Conservation (phyloP, 345 rosid genomes). For the Populus pruinosa region DNA sequence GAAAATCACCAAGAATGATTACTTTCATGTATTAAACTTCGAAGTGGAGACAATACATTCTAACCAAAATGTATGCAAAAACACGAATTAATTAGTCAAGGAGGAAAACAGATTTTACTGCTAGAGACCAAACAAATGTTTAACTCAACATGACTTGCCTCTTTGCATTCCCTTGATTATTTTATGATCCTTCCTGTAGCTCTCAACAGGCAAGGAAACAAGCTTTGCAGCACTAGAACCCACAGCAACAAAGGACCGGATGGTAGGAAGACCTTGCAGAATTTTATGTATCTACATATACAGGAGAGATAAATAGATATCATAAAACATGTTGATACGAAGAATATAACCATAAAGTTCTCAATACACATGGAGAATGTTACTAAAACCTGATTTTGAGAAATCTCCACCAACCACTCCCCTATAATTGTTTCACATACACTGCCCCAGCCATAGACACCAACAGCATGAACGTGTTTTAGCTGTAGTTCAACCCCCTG, state of each 20-base stretch:
- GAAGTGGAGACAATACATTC: too few species aligned
- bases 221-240: constrained; percentile 77
- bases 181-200: constrained; percentile 77
- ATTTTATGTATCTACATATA: constrained; percentile 58
- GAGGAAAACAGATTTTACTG: too few species aligned
- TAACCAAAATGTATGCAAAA: too few species aligned
- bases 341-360: constrained; percentile 9
- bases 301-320: not conserved
- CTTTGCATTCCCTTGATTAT: constrained; percentile 90
- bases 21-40: too few species aligned
- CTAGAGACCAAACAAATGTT: too few species aligned
- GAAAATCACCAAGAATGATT: not conserved
- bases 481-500: constrained; percentile 94
- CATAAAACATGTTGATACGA: not conserved
- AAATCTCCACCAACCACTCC: constrained; percentile 94
- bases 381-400: constrained; percentile 78
- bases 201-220: constrained; percentile 81
- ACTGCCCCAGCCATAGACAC: constrained; percentile 79
- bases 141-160: constrained; percentile 44
- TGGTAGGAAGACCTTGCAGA: constrained; percentile 68
- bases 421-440: constrained; percentile 80
- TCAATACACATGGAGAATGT: constrained; percentile 3
- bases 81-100: too few species aligned
- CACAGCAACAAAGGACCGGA: constrained; percentile 75
- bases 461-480: constrained; percentile 84